phyloP scores from a whole-genome alignment of 768 basidiomycete genomes.

The Leccinum subtestaceum region DNA sequence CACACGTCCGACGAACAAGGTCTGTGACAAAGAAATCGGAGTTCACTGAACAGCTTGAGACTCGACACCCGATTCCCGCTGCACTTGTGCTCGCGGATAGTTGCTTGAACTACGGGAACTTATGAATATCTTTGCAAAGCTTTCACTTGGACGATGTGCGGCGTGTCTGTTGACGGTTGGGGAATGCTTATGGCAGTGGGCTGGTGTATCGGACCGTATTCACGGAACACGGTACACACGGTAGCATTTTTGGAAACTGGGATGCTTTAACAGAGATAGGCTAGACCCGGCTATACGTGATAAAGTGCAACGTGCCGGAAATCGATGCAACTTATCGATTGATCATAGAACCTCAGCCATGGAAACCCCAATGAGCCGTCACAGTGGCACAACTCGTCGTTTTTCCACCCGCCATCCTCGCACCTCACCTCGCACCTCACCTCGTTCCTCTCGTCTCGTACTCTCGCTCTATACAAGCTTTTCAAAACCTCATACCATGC shows the following conservation, averaged over 20 bases:
- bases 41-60: not conserved
- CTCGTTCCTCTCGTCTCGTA: constrained; percentile 1
- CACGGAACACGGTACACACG: not conserved
- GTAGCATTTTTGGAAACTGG: constrained; percentile 1
- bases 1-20: not conserved
- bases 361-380: not conserved
- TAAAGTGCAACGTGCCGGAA: not conserved
- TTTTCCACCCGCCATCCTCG: constrained; percentile 4
- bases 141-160: not conserved
- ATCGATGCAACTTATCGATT: not conserved
- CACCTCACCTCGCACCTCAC: constrained; percentile 1
- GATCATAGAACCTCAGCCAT: not conserved
- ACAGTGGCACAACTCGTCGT: not conserved
- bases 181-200: not conserved
- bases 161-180: not conserved
- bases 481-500: not conserved
- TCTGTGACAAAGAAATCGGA: not conserved
- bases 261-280: not conserved
- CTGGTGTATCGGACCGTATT: not conserved
- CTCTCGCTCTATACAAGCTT: not conserved
- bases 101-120: not conserved
- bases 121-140: too few species aligned
- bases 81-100: not conserved
- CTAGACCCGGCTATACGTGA: not conserved
- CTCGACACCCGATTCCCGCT: too few species aligned